These are phyloP conservation scores for Paecilomyces variotii DNA, from an alignment of 2,329 filamentous ascomycete species.

Conservation along the genomic window DNA sequence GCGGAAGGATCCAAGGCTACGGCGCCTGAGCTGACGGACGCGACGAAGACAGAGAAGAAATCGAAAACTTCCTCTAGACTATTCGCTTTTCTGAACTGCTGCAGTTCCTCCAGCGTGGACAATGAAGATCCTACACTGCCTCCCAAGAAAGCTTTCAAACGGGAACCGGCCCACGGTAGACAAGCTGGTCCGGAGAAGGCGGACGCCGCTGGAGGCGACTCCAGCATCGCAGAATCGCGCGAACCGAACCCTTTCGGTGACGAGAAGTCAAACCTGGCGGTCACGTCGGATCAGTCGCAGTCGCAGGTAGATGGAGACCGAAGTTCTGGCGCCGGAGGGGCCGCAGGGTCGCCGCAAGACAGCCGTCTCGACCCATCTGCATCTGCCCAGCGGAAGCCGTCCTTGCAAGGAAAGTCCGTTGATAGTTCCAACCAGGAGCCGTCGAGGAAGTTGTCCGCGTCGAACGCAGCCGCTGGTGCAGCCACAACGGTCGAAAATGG, in stretches of 20 bases:
- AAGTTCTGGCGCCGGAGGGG: conserved; percentile 26
- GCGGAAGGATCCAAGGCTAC: conserved; percentile 24
- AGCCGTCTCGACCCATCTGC: conserved; percentile 12
- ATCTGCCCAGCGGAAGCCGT: conserved; percentile 3
- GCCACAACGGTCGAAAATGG: neutral
- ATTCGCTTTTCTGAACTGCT: conserved; percentile 43
- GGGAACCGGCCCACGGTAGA: conserved; percentile 26
- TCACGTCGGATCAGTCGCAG: conserved; percentile 19
- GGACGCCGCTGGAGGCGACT: conserved; percentile 30
- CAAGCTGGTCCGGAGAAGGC: conserved; percentile 33
- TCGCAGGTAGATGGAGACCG: conserved; percentile 19
- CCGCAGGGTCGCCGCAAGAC: conserved; percentile 21
- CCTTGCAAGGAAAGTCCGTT: neutral
- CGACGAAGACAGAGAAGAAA: conserved; percentile 32
- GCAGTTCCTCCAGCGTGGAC: conserved; percentile 39
- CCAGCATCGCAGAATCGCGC: conserved; percentile 32
- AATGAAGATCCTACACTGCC: conserved; percentile 36
- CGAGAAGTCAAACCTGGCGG: conserved; percentile 29
- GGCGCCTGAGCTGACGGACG: conserved; percentile 22
- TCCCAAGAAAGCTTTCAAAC: conserved; percentile 38
- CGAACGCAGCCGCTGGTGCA: neutral
- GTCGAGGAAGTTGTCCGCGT: neutral
- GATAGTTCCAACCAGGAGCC: neutral
- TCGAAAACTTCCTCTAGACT: conserved; percentile 32
- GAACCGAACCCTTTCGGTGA: conserved; percentile 26